These are phyloP conservation scores for Pulicaria dysenterica DNA, from an alignment of 129 eudicot species.

Conservation along the genomic window DNA sequence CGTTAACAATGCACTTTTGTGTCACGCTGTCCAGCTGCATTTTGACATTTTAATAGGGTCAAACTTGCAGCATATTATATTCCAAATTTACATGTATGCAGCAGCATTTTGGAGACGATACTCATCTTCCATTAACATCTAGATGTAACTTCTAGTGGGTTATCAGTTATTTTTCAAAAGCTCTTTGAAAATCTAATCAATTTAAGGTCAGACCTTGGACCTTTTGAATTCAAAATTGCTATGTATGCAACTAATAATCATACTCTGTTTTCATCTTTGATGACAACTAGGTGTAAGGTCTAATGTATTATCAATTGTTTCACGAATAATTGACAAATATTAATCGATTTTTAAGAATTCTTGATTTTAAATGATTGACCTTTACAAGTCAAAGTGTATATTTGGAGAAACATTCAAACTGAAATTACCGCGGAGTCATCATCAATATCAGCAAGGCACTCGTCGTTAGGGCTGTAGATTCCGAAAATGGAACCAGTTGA, in stretches of 20 bases:
- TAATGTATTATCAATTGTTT: not conserved
- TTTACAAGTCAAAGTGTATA: not conserved
- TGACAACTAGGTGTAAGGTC: not conserved
- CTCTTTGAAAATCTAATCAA: not conserved
- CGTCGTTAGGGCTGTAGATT: conserved; percentile 92
- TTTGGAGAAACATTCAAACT: not conserved
- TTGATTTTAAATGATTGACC: not conserved
- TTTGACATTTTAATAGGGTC: conserved; percentile 1
- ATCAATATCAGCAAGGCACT: conserved; percentile 64
- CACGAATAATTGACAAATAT: not conserved
- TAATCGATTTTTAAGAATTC: not conserved
- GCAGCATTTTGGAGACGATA: not conserved
- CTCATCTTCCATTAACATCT: not conserved
- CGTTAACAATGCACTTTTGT: conserved; percentile 76
- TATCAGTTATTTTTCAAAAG: not conserved
- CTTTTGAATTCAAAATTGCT: not conserved
- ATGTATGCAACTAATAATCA: not conserved
- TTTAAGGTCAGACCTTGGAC: not conserved
- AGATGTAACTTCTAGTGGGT: not conserved
- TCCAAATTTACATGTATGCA: not conserved
- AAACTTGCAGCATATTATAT: conserved; percentile 6
- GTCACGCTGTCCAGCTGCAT: conserved; percentile 65
- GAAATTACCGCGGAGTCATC: conserved; percentile 54
- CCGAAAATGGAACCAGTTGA: conserved; percentile 99
- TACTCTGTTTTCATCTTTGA: not conserved